Evolutionary conservation across 495 filamentous ascomycete genomes (phyloP), one percentile per base, ranked within the genome.

Genomic region (Aspergillus ellipticus): DNA sequence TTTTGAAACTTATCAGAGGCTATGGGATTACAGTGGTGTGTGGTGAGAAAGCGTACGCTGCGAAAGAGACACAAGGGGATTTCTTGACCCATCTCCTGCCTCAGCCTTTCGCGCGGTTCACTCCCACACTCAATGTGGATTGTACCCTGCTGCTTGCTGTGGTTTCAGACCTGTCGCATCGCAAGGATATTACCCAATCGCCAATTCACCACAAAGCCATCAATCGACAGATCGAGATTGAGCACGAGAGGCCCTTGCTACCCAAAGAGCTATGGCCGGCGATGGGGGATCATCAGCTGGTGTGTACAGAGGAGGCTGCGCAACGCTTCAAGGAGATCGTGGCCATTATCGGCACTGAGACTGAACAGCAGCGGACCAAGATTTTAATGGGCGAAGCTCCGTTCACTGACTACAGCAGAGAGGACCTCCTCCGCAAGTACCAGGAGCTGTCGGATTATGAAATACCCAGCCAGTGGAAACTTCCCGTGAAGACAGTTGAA

Each of bases 91-190:
- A 66, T 47, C 78, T 89, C 16, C 70, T 83, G 17, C 77, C 79
- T 15, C 76, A 84, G 54, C 78, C 72, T 4, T 79, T 80, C 64
- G 74, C 74, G 28, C 60, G 68, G 1, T 82, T 89, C 62, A 83
- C 85, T 1, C 29, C 75, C 6, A 79, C 73, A 3, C 58, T 90
- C 35, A 90, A 90, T 67, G 77, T 90, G 56, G 87, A 90, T 66
- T 89, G 87, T 70, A 89, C 87, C 8, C 76, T 90, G 51, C 75
- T 90, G 24, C 79, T 90, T 10, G 87, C 85, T 17, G 72, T 88
- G 42, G 80, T 85, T 19, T 88, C 84, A n/a, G 87, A 90, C 63
- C 75, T 90, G 6, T 88, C 84, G 0, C 85, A 89, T 61, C 64
- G 70, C 21, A 72, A 77, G 41, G 47, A 67, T 17, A 75, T 72